Conservation (phyloP, 495 filamentous ascomycete genomes). For the Gamarada debralockiae region DNA sequence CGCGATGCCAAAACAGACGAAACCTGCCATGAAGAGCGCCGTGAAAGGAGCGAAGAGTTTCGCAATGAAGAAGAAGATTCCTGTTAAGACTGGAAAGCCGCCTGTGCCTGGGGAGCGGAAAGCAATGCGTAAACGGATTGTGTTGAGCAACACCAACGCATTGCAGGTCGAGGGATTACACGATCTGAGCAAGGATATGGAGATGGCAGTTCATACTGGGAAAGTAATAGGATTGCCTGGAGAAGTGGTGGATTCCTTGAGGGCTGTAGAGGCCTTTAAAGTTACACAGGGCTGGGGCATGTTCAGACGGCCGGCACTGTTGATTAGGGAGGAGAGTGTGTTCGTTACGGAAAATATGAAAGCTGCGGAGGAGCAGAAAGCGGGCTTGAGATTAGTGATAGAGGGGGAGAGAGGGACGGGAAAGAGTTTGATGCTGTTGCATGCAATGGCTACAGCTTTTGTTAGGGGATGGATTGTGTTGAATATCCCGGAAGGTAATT, state of each 20-base stretch:
- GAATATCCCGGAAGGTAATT: conserved; percentile 82
- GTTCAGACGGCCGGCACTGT: conserved; percentile 72
- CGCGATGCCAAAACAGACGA: conserved; percentile 38
- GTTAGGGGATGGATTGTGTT: conserved; percentile 85
- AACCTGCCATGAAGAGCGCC: conserved; percentile 22
- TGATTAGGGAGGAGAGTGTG: conserved; percentile 72
- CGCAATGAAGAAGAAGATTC: conserved; percentile 51
- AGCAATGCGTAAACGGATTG: conserved; percentile 78
- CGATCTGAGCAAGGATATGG: conserved; percentile 52
- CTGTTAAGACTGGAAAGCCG: conserved; percentile 39
- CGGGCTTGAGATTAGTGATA: conserved; percentile 62
- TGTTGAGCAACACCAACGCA: conserved; percentile 91
- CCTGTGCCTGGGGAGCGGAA: conserved; percentile 78
- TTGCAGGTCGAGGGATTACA: conserved; percentile 63
- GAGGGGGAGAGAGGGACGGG: conserved; percentile 70
- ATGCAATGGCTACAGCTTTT: conserved; percentile 79
- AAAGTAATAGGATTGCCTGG: conserved; percentile 66
- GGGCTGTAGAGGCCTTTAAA: conserved; percentile 85
- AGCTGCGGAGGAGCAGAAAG: conserved; percentile 44
- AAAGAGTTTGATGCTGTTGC: conserved; percentile 81
- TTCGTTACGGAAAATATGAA: conserved; percentile 61
- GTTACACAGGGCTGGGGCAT: conserved; percentile 82
- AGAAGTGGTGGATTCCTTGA: conserved; percentile 70
- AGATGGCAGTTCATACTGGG: conserved; percentile 41
- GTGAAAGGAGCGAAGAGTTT: conserved; percentile 34